These are phyloP conservation scores for Starmerella stigmatis DNA, from an alignment of 805 yeast genomes.

Conservation along the genomic window DNA sequence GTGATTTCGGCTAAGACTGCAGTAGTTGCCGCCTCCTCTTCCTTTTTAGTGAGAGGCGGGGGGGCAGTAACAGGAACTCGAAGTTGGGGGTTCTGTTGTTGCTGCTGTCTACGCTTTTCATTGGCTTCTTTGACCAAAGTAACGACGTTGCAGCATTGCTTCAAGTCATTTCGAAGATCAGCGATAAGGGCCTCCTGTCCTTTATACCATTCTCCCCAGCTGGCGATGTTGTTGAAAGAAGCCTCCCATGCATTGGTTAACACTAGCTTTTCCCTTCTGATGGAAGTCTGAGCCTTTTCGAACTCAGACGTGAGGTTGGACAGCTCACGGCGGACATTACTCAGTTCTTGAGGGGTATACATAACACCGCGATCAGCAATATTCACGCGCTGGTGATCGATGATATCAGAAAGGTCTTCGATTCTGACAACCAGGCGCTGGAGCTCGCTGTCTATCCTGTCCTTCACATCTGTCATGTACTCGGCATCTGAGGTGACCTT, in stretches of 20 bases:
- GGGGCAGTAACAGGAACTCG: constrained; percentile 34
- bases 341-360: constrained; percentile 64
- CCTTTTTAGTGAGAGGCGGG: constrained; percentile 27
- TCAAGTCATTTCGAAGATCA: constrained; percentile 72
- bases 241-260: constrained; percentile 92
- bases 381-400: constrained; percentile 81
- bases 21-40: constrained; percentile 19
- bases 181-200: constrained; percentile 76
- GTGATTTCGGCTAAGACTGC: constrained; percentile 73
- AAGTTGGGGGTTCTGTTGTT: neutral
- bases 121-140: constrained; percentile 41
- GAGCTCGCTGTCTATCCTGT: constrained; percentile 62
- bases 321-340: constrained; percentile 55
- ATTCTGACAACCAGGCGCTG: constrained; percentile 65
- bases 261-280: constrained; percentile 59
- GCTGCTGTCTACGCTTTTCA: constrained; percentile 6
- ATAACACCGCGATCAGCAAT: constrained; percentile 85
- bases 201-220: constrained; percentile 85
- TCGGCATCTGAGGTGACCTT: constrained; percentile 29
- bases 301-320: constrained; percentile 45
- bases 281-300: constrained; percentile 46
- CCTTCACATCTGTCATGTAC: constrained; percentile 69
- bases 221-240: constrained; percentile 80
- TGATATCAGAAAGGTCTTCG: constrained; percentile 83
- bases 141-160: constrained; percentile 71